Conservation (phyloP, 108 stramenopile species). For the Pelagomonas calceolata region DNA sequence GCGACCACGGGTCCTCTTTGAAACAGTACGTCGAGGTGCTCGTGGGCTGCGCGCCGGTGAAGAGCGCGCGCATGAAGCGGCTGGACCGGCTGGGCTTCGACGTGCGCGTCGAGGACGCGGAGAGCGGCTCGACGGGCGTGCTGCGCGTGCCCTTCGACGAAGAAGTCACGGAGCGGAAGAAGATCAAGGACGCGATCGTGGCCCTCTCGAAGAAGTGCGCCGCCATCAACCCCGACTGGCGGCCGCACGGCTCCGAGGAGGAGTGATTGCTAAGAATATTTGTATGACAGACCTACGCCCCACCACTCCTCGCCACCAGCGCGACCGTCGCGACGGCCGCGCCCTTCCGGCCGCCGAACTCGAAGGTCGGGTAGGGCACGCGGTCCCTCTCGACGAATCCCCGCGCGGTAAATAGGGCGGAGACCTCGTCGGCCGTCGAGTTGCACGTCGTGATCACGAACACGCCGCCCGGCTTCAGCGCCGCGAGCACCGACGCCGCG, state of each 20-base stretch:
- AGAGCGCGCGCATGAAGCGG: slow-evolving; percentile 65
- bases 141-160: slow-evolving; percentile 62
- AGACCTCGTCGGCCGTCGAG: neutral
- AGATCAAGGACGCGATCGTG: slow-evolving; percentile 64
- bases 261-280: no score
- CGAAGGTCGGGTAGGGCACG: neutral
- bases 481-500: neutral
- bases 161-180: slow-evolving; percentile 49
- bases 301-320: no score
- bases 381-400: neutral
- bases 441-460: neutral
- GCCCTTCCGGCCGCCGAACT: neutral
- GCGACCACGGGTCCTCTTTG: slow-evolving; percentile 70
- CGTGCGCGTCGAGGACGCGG: slow-evolving; percentile 61
- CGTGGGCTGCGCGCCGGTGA: slow-evolving; percentile 60
- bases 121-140: slow-evolving; percentile 56
- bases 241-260: no score
- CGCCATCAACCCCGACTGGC: no score
- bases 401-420: neutral
- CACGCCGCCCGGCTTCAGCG: neutral
- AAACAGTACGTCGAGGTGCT: slow-evolving; percentile 73
- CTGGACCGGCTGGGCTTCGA: slow-evolving; percentile 86
- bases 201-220: slow-evolving; percentile 6
- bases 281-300: no score
- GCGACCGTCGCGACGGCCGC: neutral